Base-by-base conservation (phyloP, 371 early-diverging fungal genomes). In the Lichtheimia ramosa region DNA sequence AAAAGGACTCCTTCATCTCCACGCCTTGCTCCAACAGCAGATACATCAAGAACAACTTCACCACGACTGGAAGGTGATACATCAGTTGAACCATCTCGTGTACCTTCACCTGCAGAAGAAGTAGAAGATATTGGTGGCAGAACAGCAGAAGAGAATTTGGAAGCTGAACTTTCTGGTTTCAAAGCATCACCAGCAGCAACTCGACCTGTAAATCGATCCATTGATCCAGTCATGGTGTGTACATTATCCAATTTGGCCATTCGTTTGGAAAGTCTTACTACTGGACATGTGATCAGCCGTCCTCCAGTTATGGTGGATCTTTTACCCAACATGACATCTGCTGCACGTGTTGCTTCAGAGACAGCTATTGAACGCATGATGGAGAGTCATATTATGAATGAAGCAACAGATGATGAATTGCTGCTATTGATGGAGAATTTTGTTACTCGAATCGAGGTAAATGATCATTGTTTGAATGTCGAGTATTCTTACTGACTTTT, bases 371-470 rank as follows among this genome's bases (percentile, higher is more conserved):
- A 66, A 42, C 43, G 48, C 15, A 24, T 66, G 25, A n/a, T 66
- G 40, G 67, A 66, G 41, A 25, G 51, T 6, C 62, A 66, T 43
- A 68, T 64, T 34, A 64, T 51, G 48, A 27, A 61, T 25, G 67
- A 79, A 51, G 77, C 77, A 2, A 65, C 75, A 7, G 83, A 82
- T 51, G 72, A 74, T n/a, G 83, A 83, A 24, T 65, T 85, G 23
- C 39, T 73, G n/a, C 54, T 61, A 18, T 62, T 84, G 8, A 72
- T 78, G 27, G 83, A 82, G 48, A 76, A 77, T 46, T 71, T 77
- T 39, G 70, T 84, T 25, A 71, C 74, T 4, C 67, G 83, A 28
- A 74, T 83, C 49, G 85, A 84, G 65, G 68, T 63, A 62, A 61
- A 50, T 46, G 7, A 7, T 46, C 10, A 46, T 46, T 16, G 1